Evolutionary conservation across 805 yeast species (phyloP).

Genomic region (Saccharomyces eubayanus): DNA sequence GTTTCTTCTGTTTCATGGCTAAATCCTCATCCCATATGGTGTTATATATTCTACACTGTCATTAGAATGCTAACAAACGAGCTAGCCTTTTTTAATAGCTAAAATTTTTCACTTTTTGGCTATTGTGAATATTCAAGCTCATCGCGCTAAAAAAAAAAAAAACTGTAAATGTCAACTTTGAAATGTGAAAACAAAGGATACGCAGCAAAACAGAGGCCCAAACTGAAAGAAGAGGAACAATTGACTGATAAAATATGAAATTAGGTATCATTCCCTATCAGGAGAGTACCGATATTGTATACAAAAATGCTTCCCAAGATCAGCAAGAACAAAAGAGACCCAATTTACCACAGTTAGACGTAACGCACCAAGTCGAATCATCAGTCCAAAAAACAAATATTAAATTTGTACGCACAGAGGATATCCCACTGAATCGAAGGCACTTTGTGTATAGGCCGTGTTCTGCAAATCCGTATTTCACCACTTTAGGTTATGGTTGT

Average conservation of each 20-base stretch:
- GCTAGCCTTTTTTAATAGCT: not conserved
- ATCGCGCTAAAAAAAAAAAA: not conserved
- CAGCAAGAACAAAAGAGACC: conserved; percentile 10
- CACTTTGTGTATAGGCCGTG: conserved; percentile 80
- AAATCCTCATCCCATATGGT: not conserved
- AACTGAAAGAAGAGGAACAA: not conserved
- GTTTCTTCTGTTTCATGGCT: not conserved
- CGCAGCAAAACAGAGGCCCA: not conserved
- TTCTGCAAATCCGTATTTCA: conserved; percentile 55
- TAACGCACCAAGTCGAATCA: conserved; percentile 8
- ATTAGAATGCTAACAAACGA: not conserved
- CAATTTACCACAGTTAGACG: conserved; percentile 15
- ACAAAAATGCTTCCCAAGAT: not conserved
- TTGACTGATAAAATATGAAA: conserved; percentile 13
- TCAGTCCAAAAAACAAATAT: not conserved
- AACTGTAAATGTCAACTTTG: not conserved
- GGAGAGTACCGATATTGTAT: conserved; percentile 20
- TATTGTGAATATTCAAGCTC: not conserved
- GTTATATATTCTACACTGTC: not conserved
- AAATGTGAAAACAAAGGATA: not conserved
- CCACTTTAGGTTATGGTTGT: conserved; percentile 53
- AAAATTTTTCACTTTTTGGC: not conserved
- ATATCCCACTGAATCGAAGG: conserved; percentile 67
- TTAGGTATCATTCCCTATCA: conserved; percentile 26
- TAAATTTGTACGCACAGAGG: conserved; percentile 41